A percentile compares a stretch with the other conserved stretches of the same genome.
These are phyloP conservation scores for Flagelloscypha sp. DNA, from an alignment of 768 basidiomycete species.

Conservation along the genomic window DNA sequence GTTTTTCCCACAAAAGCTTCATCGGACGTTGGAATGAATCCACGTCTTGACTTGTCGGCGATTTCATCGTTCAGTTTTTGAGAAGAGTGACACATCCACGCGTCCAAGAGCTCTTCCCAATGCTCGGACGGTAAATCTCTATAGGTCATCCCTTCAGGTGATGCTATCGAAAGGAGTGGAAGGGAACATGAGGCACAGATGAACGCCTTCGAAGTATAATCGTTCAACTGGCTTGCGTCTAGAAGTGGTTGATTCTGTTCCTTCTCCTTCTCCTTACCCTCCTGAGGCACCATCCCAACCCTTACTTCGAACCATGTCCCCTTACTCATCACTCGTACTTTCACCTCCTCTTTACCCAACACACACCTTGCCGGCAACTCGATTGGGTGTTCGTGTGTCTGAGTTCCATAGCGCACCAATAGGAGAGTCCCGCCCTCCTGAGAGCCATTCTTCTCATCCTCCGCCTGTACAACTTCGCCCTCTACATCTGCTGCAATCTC, in stretches of 20 bases:
- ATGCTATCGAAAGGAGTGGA: constrained; percentile 57
- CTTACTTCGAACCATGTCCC: too few relatives aligned
- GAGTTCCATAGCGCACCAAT: too few relatives aligned
- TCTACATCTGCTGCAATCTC: constrained; percentile 49
- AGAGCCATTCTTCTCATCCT: too few relatives aligned
- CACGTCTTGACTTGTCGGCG: constrained; percentile 44
- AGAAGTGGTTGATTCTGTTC: too few relatives aligned
- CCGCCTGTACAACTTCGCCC: constrained; percentile 62
- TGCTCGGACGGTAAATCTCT: constrained; percentile 91
- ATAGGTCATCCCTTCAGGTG: constrained; percentile 43
- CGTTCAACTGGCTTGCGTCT: constrained; percentile 57
- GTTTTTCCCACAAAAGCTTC: constrained; percentile 86
- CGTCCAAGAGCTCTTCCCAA: constrained; percentile 94
- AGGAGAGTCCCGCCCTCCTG: too few relatives aligned
- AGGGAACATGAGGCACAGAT: constrained; percentile 75
- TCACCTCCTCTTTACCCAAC: too few relatives aligned
- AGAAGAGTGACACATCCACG: constrained; percentile 97
- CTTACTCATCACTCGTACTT: too few relatives aligned
- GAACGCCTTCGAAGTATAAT: constrained; percentile 53
- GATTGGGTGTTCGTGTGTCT: too few relatives aligned
- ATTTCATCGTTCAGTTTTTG: constrained; percentile 74
- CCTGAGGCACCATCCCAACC: too few relatives aligned
- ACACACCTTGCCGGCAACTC: too few relatives aligned
- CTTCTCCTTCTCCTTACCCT: too few relatives aligned
- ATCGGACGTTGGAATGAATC: constrained; percentile 70